Conservation (phyloP, 352 stramenopile species). For the Phytophthora lateralis region DNA sequence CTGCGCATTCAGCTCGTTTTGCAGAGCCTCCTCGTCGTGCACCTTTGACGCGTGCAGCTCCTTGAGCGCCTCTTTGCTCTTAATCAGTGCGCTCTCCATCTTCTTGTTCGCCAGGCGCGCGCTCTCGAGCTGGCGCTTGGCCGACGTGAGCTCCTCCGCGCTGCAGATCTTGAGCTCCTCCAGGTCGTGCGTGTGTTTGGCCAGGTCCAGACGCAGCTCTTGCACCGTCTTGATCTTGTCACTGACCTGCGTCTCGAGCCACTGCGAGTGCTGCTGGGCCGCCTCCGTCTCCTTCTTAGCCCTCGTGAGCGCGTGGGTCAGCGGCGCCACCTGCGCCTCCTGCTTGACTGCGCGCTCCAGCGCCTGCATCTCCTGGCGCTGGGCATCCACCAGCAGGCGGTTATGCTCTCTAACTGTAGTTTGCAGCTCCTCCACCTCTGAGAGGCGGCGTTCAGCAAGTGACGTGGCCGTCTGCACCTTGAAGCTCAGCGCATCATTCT, state of each 20-base stretch:
- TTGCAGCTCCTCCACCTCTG: slow-evolving; percentile 67
- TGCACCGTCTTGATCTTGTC: slow-evolving; percentile 74
- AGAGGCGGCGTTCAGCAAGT: slow-evolving; percentile 63
- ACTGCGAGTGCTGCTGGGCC: slow-evolving; percentile 64
- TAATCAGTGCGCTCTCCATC: slow-evolving; percentile 62
- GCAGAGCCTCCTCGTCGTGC: slow-evolving; percentile 64
- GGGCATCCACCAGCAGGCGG: slow-evolving; percentile 53
- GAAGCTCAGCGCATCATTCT: slow-evolving; percentile 60
- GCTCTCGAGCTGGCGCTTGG: slow-evolving; percentile 63
- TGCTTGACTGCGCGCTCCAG: slow-evolving; percentile 60
- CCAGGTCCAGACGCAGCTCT: slow-evolving; percentile 59
- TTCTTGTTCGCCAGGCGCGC: slow-evolving; percentile 67
- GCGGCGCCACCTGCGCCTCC: slow-evolving; percentile 63
- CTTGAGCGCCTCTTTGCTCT: slow-evolving; percentile 74
- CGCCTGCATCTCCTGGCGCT: slow-evolving; percentile 70
- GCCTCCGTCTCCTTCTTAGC: slow-evolving; percentile 60
- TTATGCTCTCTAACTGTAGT: slow-evolving; percentile 62
- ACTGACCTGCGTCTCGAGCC: slow-evolving; percentile 64
- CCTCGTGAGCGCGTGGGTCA: slow-evolving; percentile 52
- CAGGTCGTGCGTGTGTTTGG: slow-evolving; percentile 56
- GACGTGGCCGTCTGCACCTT: slow-evolving; percentile 53
- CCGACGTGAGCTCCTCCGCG: slow-evolving; percentile 54
- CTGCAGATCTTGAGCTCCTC: slow-evolving; percentile 62
- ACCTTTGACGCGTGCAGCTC: slow-evolving; percentile 64
- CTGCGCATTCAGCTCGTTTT: slow-evolving; percentile 73